Percentiles rank a stretch among this genome's conserved stretches.
phyloP scores from a whole-genome alignment of 768 basidiomycete species.

The Lepiota brunneoincarnata region DNA sequence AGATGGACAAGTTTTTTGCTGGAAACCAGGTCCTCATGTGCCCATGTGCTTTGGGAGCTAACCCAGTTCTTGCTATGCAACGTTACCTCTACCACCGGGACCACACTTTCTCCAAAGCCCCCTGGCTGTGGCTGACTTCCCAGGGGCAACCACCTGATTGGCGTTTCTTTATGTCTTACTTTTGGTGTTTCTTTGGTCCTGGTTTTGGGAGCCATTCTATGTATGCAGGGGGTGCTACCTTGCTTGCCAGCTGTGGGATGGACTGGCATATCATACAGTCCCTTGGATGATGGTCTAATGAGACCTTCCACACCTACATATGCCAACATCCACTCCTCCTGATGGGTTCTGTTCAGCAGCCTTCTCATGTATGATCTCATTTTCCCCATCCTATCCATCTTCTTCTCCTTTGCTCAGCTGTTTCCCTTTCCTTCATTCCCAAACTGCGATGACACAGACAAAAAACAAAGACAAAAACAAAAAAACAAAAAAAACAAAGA shows the following conservation, averaged over 20 bases:
- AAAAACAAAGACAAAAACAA: too few species aligned
- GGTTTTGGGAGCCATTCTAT: conserved; percentile 34
- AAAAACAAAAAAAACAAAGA: too few species aligned
- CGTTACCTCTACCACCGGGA: neutral
- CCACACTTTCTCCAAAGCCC: neutral
- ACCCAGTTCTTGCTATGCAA: neutral
- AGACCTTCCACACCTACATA: conserved; percentile 27
- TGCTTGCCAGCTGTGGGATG: conserved; percentile 25
- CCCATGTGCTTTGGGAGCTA: too few species aligned
- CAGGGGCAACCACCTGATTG: neutral
- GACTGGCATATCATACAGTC: conserved; percentile 30
- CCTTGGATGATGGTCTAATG: conserved; percentile 35
- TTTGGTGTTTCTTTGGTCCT: neutral
- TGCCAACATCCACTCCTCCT: conserved; percentile 23
- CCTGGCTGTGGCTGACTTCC: neutral
- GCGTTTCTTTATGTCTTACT: neutral
- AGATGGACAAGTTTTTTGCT: conserved; percentile 24
- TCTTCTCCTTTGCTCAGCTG: too few species aligned
- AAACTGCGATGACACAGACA: too few species aligned
- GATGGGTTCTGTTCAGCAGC: too few species aligned
- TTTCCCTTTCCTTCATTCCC: too few species aligned
- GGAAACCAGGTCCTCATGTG: conserved; percentile 17
- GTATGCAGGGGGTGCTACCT: conserved; percentile 36
- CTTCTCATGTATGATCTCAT: too few species aligned
- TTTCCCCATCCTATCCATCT: too few species aligned